These are phyloP conservation scores for Eucalyptus sp. DNA, from an alignment of 345 rosid genomes.

Conservation along the genomic window DNA sequence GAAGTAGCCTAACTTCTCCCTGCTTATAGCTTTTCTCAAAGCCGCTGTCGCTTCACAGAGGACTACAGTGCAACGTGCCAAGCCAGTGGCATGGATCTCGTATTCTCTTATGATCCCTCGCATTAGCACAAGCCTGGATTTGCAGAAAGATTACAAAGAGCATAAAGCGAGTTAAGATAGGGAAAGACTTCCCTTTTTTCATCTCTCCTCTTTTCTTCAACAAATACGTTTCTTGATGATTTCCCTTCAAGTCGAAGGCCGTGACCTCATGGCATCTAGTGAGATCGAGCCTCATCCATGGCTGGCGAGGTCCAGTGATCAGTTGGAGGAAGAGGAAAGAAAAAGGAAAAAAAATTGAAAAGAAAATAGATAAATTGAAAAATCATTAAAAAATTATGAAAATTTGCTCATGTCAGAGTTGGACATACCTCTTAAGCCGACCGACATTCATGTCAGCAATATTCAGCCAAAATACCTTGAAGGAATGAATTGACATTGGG, in stretches of 20 bases:
- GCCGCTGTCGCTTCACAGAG: neutral
- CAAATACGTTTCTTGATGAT: neutral
- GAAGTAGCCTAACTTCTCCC: neutral
- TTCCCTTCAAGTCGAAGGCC: rapidly evolving
- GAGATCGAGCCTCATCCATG: rapidly evolving
- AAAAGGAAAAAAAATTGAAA: no score
- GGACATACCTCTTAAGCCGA: rapidly evolving
- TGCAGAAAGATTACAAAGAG: neutral
- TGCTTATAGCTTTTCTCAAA: neutral
- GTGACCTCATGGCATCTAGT: rapidly evolving
- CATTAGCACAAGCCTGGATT: neutral
- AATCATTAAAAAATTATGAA: no score
- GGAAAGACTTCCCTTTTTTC: rapidly evolving
- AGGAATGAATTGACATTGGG: rapidly evolving
- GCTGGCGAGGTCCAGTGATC: rapidly evolving
- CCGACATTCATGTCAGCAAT: rapidly evolving
- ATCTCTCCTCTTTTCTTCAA: neutral
- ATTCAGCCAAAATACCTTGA: rapidly evolving
- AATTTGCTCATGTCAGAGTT: rapidly evolving
- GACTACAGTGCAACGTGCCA: neutral
- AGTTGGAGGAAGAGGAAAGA: rapidly evolving
- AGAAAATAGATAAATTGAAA: no score
- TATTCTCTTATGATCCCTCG: neutral
- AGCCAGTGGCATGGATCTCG: neutral
- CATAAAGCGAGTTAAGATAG: neutral